Conservation (phyloP, 2,329 filamentous ascomycete species). For the Cadophora sp. region DNA sequence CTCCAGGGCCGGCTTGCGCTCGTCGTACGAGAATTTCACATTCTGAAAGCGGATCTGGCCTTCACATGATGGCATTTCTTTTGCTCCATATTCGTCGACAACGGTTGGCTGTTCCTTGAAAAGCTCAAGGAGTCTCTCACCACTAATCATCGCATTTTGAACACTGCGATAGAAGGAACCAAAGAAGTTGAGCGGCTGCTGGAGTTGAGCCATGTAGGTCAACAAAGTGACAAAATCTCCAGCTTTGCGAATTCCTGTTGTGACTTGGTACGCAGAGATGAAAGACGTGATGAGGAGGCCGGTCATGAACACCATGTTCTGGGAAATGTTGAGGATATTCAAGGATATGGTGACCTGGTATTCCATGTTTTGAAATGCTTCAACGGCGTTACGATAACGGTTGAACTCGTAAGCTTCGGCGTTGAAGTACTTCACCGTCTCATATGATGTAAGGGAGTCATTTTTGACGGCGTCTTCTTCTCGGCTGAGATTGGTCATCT, state of each 20-base stretch:
- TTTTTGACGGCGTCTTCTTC: slow-evolving; percentile 98
- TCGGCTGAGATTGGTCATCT: slow-evolving; percentile 93
- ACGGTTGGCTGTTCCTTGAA: slow-evolving; percentile 97
- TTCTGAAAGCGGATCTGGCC: slow-evolving; percentile 88
- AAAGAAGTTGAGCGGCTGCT: slow-evolving; percentile 84
- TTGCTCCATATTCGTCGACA: slow-evolving; percentile 73
- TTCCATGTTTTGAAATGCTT: slow-evolving; percentile 75
- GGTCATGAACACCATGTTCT: slow-evolving; percentile 80
- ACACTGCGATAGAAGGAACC: slow-evolving; percentile 96
- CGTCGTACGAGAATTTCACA: slow-evolving; percentile 90
- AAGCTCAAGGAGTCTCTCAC: slow-evolving; percentile 90
- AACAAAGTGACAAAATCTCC: slow-evolving; percentile 77
- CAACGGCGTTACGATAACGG: slow-evolving; percentile 74
- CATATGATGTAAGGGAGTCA: slow-evolving; percentile 98
- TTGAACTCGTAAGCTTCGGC: slow-evolving; percentile 81
- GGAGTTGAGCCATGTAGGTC: slow-evolving; percentile 80
- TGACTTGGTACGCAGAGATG: slow-evolving; percentile 79
- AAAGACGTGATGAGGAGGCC: slow-evolving; percentile 76
- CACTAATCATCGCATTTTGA: slow-evolving; percentile 96
- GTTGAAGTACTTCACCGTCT: slow-evolving; percentile 92
- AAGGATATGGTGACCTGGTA: slow-evolving; percentile 78
- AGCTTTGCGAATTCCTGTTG: slow-evolving; percentile 66
- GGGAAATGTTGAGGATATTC: slow-evolving; percentile 81
- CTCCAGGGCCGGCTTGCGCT: slow-evolving; percentile 82
- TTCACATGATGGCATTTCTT: slow-evolving; percentile 68